Conservation (phyloP, 352 stramenopile genomes). For the Globisporangium recalcitrans region DNA sequence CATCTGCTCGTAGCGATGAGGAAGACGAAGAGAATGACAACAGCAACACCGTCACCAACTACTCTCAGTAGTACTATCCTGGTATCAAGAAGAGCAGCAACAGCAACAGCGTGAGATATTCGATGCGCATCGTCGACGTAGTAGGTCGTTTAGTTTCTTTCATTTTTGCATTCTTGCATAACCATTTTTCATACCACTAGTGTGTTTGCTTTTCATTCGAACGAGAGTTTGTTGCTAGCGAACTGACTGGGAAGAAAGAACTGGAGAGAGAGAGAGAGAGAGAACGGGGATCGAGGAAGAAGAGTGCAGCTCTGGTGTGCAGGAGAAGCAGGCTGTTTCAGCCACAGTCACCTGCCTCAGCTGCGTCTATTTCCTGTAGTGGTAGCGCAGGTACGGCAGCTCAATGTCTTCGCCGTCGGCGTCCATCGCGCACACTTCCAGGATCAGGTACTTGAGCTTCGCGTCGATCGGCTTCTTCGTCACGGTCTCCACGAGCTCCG, state of each 20-base stretch:
- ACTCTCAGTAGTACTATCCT: not conserved
- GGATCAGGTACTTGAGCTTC: slow-evolving; percentile 95
- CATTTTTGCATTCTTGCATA: not conserved
- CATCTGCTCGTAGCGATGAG: slow-evolving; percentile 5
- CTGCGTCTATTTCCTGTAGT: slow-evolving; percentile 46
- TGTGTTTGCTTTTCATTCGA: not conserved
- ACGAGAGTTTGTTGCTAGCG: no score
- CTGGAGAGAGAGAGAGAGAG: not conserved
- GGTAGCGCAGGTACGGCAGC: slow-evolving; percentile 92
- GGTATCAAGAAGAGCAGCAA: not conserved
- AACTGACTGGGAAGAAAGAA: not conserved
- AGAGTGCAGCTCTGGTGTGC: no score
- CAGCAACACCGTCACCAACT: not conserved
- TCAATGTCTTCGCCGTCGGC: slow-evolving; percentile 95
- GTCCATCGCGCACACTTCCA: slow-evolving; percentile 96
- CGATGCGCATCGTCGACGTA: not conserved
- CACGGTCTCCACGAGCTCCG: slow-evolving; percentile 92
- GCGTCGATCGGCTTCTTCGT: slow-evolving; percentile 94
- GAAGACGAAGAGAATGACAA: not conserved
- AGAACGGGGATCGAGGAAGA: no score
- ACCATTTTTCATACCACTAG: not conserved
- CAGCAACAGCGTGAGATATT: not conserved
- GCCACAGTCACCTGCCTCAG: no score
- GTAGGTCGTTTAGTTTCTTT: not conserved
- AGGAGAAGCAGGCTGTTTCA: no score